These are phyloP conservation scores for Nidula niveotomentosa DNA, from an alignment of 1,284 basidiomycete species.

Conservation along the genomic window DNA sequence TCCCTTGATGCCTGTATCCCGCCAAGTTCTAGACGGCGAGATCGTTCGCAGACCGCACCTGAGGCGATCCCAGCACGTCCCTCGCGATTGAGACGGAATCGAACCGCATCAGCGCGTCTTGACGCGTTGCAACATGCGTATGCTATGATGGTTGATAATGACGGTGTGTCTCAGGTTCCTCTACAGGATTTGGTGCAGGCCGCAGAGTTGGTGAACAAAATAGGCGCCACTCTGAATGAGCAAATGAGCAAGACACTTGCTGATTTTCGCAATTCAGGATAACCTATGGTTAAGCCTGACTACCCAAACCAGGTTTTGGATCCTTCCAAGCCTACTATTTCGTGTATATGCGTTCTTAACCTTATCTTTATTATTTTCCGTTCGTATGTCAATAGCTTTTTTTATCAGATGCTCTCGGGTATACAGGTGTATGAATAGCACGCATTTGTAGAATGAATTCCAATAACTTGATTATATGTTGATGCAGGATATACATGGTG, in stretches of 20 bases:
- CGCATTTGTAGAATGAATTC: not conserved
- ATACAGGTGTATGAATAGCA: too few relatives aligned
- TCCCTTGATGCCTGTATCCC: not conserved
- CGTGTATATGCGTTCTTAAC: not conserved
- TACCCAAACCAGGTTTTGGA: not conserved
- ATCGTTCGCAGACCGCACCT: slow-evolving; percentile 8
- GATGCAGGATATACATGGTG: slow-evolving; percentile 1
- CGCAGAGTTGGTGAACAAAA: slow-evolving; percentile 30
- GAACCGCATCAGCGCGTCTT: slow-evolving; percentile 29
- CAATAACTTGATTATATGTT: not conserved
- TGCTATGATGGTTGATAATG: slow-evolving; percentile 20
- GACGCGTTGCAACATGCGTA: slow-evolving; percentile 32
- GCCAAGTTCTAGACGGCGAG: not conserved
- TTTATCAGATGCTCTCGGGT: too few relatives aligned
- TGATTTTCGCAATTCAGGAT: not conserved
- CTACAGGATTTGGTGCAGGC: slow-evolving; percentile 36
- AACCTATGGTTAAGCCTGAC: not conserved
- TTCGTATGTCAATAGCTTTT: not conserved
- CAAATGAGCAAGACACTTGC: slow-evolving; percentile 29
- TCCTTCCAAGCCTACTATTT: not conserved
- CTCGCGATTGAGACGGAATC: slow-evolving; percentile 21
- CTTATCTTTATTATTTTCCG: not conserved
- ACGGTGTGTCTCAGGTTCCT: slow-evolving; percentile 35
- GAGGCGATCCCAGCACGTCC: slow-evolving; percentile 8
- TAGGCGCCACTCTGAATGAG: slow-evolving; percentile 34